phyloP scores from a whole-genome alignment of 2,329 filamentous ascomycete species.

The Fusarium zealandicum region DNA sequence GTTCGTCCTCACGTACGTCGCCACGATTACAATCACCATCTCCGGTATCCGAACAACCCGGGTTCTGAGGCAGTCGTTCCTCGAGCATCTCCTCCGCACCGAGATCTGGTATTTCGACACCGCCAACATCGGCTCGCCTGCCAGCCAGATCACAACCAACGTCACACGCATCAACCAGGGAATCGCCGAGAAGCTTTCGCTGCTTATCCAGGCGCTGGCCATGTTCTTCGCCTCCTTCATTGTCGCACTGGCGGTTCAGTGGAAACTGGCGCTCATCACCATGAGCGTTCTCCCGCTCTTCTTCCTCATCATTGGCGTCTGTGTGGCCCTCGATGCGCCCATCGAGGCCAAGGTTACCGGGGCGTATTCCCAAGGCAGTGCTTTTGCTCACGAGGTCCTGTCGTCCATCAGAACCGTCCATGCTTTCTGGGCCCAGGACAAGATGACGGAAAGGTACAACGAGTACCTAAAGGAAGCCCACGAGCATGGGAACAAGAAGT shows the following conservation, averaged over 20 bases:
- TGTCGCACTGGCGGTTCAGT: constrained; percentile 49
- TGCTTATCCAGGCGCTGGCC: constrained; percentile 47
- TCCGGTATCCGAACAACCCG: constrained; percentile 26
- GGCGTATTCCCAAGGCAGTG: constrained; percentile 41
- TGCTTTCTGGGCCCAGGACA: constrained; percentile 52
- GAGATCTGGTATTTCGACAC: constrained; percentile 31
- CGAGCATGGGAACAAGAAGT: constrained; percentile 47
- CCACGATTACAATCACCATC: constrained; percentile 8
- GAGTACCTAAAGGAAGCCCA: constrained; percentile 46
- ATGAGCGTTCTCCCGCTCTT: constrained; percentile 42
- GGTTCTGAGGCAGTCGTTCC: constrained; percentile 15
- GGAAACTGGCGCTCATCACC: constrained; percentile 52
- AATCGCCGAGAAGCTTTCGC: constrained; percentile 49
- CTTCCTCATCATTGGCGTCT: constrained; percentile 40
- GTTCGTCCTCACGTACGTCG: constrained; percentile 21
- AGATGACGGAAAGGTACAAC: constrained; percentile 47
- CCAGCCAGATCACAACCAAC: constrained; percentile 47
- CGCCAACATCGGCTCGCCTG: constrained; percentile 12
- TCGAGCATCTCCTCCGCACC: constrained; percentile 20
- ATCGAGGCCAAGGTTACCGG: constrained; percentile 44
- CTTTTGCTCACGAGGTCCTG: constrained; percentile 47
- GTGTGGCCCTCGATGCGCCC: constrained; percentile 37
- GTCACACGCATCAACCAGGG: constrained; percentile 50
- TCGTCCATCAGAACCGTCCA: constrained; percentile 50
- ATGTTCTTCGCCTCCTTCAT: constrained; percentile 49